Evolutionary conservation across 2,329 filamentous ascomycete species (phyloP).

Genomic region (Blumeria graminis): DNA sequence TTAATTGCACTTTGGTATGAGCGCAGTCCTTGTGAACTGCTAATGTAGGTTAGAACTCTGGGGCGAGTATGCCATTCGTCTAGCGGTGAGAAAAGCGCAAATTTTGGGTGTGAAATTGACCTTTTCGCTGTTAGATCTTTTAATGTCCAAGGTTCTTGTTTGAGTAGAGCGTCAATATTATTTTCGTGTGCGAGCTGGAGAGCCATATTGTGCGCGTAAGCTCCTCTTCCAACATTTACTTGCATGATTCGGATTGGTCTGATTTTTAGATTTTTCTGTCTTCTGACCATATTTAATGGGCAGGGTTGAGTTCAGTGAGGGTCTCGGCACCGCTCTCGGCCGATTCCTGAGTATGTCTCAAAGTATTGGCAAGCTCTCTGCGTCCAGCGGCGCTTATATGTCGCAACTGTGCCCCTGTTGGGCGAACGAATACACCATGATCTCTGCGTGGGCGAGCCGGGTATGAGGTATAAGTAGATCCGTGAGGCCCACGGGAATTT

Average conservation of each 20-base stretch:
- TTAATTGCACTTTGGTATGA: not conserved
- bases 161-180: not conserved
- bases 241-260: not conserved
- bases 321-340: not conserved
- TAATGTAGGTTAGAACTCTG: not conserved
- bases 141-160: not conserved
- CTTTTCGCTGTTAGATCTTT: not conserved
- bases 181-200: not conserved
- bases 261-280: not conserved
- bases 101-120: not conserved
- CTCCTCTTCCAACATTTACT: not conserved
- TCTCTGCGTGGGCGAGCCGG: not conserved
- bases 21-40: not conserved
- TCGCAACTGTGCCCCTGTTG: not conserved
- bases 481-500: not conserved
- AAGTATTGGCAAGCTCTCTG: not conserved
- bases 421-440: not conserved
- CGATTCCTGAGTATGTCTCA: not conserved
- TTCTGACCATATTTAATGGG: not conserved
- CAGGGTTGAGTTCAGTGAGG: not conserved
- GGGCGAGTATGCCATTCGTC: conserved; percentile 1
- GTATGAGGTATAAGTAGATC: not conserved
- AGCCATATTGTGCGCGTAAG: not conserved
- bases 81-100: not conserved
- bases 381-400: not conserved